Evolutionary conservation across 371 early-diverging fungal species (phyloP), one percentile per base, ranked within the genome.

Genomic region (Actinomortierella wolfii): DNA sequence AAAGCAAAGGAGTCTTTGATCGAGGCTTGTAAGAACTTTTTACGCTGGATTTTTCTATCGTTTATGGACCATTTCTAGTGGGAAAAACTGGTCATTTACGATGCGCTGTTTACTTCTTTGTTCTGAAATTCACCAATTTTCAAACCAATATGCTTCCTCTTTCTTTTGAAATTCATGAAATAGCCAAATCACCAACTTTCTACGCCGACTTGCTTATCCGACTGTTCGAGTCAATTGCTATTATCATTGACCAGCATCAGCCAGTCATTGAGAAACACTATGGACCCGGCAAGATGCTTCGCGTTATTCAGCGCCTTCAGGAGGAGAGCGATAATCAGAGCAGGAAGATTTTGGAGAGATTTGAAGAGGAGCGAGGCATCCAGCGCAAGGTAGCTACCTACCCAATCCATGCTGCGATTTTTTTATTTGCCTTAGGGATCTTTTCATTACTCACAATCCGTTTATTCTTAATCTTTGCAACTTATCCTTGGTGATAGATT

Each of bases 151-250:
- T 63, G 23, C 20, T 59, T 15, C 39, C 20, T 26, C n/a, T 18
- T 14, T 44, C 24, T 23, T 13, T 28, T 5, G 11, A 23, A 50
- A 26, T 14, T 26, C 67, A 59, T 25, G 79, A 78, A 29, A 14
- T 59, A 83, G 83, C 73, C 0, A 61, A 77, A 29, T 81, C 80
- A 24, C 77, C 79, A 2, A 82, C 83, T 7, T 84, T 87, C 60
- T 89, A 83, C 66, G 89, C 89, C 3, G 87, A 92, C 51, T 81
- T 91, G 17, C 62, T 96, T 34, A 94, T 91, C 13, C 73, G 87
- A 25, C 67, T 97, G 45, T 96, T 94, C 75, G 97, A 97, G 75
- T 85, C 86, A 26, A 87, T 94, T 48, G 97, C 96, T 0, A 79
- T 83, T 3, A 83, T 94, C 20, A 83, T 96, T 25, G 94, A 96